phyloP scores from a whole-genome alignment of 1,284 basidiomycete species.

The Puccinia hordei region DNA sequence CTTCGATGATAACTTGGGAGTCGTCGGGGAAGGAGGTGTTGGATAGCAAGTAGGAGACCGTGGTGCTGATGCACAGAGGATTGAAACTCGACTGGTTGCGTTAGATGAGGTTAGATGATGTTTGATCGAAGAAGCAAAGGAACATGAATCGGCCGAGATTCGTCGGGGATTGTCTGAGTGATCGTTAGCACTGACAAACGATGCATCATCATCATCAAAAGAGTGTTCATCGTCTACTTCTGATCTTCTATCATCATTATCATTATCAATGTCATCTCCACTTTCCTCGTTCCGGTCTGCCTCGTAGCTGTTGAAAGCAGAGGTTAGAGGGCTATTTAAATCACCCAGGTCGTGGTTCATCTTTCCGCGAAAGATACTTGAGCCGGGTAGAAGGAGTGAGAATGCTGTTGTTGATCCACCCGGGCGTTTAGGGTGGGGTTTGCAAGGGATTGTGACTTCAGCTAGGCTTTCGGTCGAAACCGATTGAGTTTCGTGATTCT shows the following conservation, averaged over 20 bases:
- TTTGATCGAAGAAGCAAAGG: not conserved
- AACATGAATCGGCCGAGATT: slow-evolving; percentile 10
- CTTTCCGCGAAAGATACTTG: slow-evolving; percentile 40
- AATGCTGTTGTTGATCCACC: not conserved
- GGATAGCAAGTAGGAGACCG: not conserved
- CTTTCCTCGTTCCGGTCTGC: slow-evolving; percentile 28
- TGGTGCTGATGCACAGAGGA: slow-evolving; percentile 10
- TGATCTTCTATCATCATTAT: slow-evolving; percentile 57
- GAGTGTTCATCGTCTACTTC: not conserved
- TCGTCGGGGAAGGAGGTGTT: not conserved
- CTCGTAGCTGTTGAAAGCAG: not conserved
- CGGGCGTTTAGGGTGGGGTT: not conserved
- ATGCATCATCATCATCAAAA: slow-evolving; percentile 32
- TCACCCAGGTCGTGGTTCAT: not conserved
- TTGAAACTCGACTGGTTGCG: slow-evolving; percentile 24
- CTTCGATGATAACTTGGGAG: not conserved
- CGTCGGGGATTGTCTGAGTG: slow-evolving; percentile 1
- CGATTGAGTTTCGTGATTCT: too few relatives aligned
- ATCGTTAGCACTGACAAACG: slow-evolving; percentile 41
- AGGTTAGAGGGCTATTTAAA: not conserved
- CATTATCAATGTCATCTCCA: slow-evolving; percentile 54
- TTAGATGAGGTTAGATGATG: not conserved
- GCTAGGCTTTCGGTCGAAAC: not conserved
- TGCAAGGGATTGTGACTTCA: not conserved
- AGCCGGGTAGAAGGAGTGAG: slow-evolving; percentile 44